These are phyloP conservation scores for Ceratocystis papillata DNA, from an alignment of 2,329 filamentous ascomycete genomes.

Conservation along the genomic window DNA sequence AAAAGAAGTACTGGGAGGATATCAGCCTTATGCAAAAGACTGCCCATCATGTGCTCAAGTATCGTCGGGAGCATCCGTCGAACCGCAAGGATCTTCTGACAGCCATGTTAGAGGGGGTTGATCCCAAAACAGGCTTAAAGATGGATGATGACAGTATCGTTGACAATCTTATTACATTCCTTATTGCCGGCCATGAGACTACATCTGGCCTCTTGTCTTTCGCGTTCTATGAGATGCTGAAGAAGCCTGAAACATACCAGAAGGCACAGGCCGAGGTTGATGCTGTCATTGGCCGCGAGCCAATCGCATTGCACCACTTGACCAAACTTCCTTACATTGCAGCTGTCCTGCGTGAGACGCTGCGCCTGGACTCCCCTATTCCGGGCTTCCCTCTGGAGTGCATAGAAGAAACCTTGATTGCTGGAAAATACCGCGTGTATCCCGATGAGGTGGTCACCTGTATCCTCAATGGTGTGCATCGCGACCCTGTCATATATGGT, in stretches of 20 bases:
- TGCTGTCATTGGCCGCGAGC: slow-evolving; percentile 46
- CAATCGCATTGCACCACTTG: slow-evolving; percentile 51
- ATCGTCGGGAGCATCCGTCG: slow-evolving; percentile 44
- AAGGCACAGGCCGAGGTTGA: slow-evolving; percentile 60
- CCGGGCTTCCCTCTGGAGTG: slow-evolving; percentile 46
- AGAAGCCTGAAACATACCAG: slow-evolving; percentile 47
- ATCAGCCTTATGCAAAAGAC: slow-evolving; percentile 46
- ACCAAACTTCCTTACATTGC: slow-evolving; percentile 54
- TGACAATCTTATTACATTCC: slow-evolving; percentile 61
- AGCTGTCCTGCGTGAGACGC: slow-evolving; percentile 54
- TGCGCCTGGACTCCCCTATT: slow-evolving; percentile 39
- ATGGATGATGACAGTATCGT: slow-evolving; percentile 53
- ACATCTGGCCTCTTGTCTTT: slow-evolving; percentile 58
- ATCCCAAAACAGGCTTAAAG: slow-evolving; percentile 56
- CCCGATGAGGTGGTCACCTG: slow-evolving; percentile 41
- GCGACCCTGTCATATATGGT: slow-evolving; percentile 54
- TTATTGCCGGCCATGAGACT: slow-evolving; percentile 63
- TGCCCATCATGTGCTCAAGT: slow-evolving; percentile 49
- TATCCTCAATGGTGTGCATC: slow-evolving; percentile 45
- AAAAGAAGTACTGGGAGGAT: slow-evolving; percentile 43
- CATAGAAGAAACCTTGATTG: slow-evolving; percentile 43
- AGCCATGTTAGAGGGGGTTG: slow-evolving; percentile 57
- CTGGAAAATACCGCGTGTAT: slow-evolving; percentile 50
- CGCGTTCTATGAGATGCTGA: slow-evolving; percentile 53
- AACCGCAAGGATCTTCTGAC: slow-evolving; percentile 56